Base-by-base conservation (phyloP, 768 basidiomycete genomes). In the Naematelia aurantialba region DNA sequence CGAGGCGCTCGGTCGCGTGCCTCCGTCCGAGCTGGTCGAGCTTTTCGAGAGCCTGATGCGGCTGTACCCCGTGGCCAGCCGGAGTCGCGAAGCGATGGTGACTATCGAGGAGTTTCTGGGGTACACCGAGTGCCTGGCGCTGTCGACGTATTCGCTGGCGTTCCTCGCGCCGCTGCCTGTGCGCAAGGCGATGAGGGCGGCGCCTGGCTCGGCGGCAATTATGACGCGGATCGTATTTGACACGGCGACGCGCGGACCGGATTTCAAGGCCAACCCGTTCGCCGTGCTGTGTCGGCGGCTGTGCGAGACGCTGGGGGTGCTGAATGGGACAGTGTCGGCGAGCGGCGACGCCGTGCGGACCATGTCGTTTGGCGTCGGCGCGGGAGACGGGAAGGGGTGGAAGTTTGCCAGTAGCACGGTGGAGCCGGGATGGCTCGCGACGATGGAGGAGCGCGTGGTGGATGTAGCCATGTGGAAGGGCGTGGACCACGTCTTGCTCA, bases 111-210 rank as follows among this genome's bases (percentile, higher is more conserved):
- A 66, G 21, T 91, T 89, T 85, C 75, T 92, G 46, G 84, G 85
- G 44, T 88, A 89, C 75, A 78, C 89, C 62, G 89, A 93, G 80
- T 88, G 88, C 65, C 79, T 82, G 53, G 81, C 88, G 47, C 84
- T 92, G 81, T 83, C 84, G n/a, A 82, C 96, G 44, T 97, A 96
- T 79, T 86, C 86, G 34, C 79, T 97, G 62, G 84, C 86, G 22
- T 97, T 91, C 80, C 80, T 93, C 55, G 84, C 91, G 2, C 83
- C 91, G 1, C 85, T 86, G 2, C 81, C 83, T 25, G 71, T 93
- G 62, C 91, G 93, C 79, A 80, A 81, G 55, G 82, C 79, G 61
- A 81, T 91, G 65, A 88, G 89, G 66, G 74, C 83, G 52, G 78
- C 79, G 42, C 81, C 92, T 26, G 86, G 87, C 29, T 86, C 89